Base-by-base conservation (phyloP, 495 filamentous ascomycete species). In the Penicillium turbatum region DNA sequence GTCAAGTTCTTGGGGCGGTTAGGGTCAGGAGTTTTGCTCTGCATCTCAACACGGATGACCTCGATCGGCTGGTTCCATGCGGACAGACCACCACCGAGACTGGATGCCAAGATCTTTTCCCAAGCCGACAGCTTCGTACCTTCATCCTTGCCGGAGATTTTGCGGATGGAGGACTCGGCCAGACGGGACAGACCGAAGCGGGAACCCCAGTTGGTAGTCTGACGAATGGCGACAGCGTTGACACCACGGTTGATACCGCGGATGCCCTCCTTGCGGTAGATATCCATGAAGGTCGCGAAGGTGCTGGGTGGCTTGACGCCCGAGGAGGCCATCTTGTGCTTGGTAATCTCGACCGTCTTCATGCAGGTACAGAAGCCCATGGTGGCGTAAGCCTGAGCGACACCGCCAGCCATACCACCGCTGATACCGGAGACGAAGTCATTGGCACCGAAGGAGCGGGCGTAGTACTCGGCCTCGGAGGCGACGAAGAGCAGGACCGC, bases 301-400 rank as follows among this genome's bases (percentile, higher is more conserved):
- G 95, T 97, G 63, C 90, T 84, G 2, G 86, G 87, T 16, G 88
- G 88, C 74, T 91, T 90, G 34, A 85, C 81, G 62, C 93, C 93
- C 27, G 78, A 59, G 7, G 89, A 85, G 3, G 92, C 91, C 66
- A 95, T 76, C 81, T 97, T 96, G 79, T 93, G 88, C 76, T 95
- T 91, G 64, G 93, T 98, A 76, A 98, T 98, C 77, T 97, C 95
- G 56, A 97, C 95, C 51, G 93, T 98, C 85, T 98, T 98, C 93
- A 98, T 98, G 82, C 93, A 98, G 35, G 93, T 98, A 75, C 93
- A 98, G 84, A 98, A 98, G 53, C 93, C 93, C 91, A 98, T 97
- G 60, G 93, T 98, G 53, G 93, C 93, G 70, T 98, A 98, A 31
- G 93, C 93, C 77, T 98, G 93, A 41, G 91, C 95, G 48, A 98